Conservation (phyloP, 306 rosid genomes). For the Cicer chorassanicum region DNA sequence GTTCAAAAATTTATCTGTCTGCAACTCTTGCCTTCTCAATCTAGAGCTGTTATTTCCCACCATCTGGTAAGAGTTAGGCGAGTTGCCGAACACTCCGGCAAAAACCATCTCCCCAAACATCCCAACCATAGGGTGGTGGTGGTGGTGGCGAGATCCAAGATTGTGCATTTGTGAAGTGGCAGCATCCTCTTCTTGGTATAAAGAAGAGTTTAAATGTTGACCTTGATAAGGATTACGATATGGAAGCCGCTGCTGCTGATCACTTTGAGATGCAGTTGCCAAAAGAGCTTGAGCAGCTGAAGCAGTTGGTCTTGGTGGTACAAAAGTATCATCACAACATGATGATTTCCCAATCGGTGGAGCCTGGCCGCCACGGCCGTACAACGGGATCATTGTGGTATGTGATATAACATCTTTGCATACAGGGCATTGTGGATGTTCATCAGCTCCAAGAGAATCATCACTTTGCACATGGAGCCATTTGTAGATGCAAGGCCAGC, state of each 20-base stretch:
- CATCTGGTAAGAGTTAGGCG: constrained; percentile 64
- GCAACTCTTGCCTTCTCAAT: constrained; percentile 84
- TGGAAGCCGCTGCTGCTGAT: constrained; percentile 70
- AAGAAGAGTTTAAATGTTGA: constrained; percentile 53
- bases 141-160: constrained; percentile 45
- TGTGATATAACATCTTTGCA: constrained; percentile 86
- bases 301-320: constrained; percentile 90
- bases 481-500: constrained; percentile 97
- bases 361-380: constrained; percentile 77
- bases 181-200: constrained; percentile 55
- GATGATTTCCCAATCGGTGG: constrained; percentile 49
- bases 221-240: constrained; percentile 78
- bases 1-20: constrained; percentile 76
- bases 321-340: constrained; percentile 48
- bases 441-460: constrained; percentile 72
- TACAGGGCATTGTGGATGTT: constrained; percentile 91
- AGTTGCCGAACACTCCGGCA: constrained; percentile 70
- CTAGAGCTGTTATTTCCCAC: constrained; percentile 60
- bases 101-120: constrained; percentile 83
- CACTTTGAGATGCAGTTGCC: constrained; percentile 49
- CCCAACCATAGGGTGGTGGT: constrained; percentile 61
- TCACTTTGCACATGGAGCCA: constrained; percentile 86
- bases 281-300: constrained; percentile 51
- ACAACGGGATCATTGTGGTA: constrained; percentile 81
- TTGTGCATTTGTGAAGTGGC: constrained; percentile 55